phyloP scores from a whole-genome alignment of 108 stramenopile genomes.

The Fragilaria radians region DNA sequence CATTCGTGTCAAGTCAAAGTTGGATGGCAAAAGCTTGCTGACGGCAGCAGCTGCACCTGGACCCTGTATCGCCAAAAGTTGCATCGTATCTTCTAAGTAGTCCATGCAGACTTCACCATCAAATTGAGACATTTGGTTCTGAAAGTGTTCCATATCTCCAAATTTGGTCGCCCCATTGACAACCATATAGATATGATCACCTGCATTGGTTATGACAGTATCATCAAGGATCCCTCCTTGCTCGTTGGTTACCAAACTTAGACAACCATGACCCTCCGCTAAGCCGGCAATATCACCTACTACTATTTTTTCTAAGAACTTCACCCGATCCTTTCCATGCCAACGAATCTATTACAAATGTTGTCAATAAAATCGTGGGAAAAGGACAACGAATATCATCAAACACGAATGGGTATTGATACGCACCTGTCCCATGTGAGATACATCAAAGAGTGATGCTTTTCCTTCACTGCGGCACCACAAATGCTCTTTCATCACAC shows the following conservation, averaged over 20 bases:
- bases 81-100: conserved; percentile 86
- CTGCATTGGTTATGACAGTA: conserved; percentile 93
- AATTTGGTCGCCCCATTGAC: conserved; percentile 98
- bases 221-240: conserved; percentile 97
- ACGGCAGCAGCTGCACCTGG: conserved; percentile 86
- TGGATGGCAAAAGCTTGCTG: conserved; percentile 64
- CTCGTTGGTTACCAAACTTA: conserved; percentile 88
- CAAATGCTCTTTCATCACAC: conserved; percentile 94
- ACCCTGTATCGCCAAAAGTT: conserved; percentile 94
- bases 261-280: conserved; percentile 52
- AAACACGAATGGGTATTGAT: neutral
- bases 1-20: conserved; percentile 81
- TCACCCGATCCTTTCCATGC: conserved; percentile 87
- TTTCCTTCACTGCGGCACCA: conserved; percentile 83
- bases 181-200: conserved; percentile 91
- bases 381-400: neutral
- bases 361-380: neutral
- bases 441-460: conserved; percentile 93
- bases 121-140: conserved; percentile 58
- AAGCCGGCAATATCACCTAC: conserved; percentile 91
- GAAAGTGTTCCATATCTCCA: conserved; percentile 91
- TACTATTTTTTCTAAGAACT: conserved; percentile 86
- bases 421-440: conserved; percentile 97
- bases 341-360: conserved; percentile 73
- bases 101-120: conserved; percentile 88